phyloP scores from a whole-genome alignment of 192 early-diverging fungal genomes.

The Podochytrium sp. region DNA sequence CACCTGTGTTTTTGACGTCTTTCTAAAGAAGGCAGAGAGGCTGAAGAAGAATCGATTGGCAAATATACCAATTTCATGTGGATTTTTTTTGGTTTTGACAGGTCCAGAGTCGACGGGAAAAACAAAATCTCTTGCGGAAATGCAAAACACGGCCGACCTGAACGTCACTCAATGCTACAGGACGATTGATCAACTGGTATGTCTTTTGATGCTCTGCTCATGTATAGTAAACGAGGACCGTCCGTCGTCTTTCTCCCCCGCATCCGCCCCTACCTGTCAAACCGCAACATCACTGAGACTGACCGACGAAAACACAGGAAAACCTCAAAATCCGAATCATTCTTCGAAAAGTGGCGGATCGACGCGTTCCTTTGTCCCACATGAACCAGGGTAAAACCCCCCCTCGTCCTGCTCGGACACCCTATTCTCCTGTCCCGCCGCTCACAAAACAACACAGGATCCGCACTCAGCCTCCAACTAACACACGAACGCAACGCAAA shows the following conservation, averaged over 20 bases:
- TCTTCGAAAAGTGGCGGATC: constrained; percentile 22
- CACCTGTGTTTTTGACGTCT: too few species aligned
- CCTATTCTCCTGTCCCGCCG: too few species aligned
- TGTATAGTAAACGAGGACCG: not conserved
- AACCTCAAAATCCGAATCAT: constrained; percentile 23
- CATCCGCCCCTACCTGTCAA: not conserved
- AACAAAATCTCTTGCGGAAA: not conserved
- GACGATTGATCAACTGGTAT: constrained; percentile 24
- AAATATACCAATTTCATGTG: too few species aligned
- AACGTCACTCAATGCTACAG: constrained; percentile 21
- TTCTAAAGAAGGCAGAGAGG: too few species aligned
- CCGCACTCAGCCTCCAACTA: not conserved
- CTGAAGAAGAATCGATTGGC: too few species aligned
- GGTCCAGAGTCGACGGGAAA: not conserved
- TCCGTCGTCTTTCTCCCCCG: not conserved
- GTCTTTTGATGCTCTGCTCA: not conserved
- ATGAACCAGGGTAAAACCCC: constrained; percentile 4
- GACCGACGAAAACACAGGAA: constrained; percentile 13
- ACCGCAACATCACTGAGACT: not conserved
- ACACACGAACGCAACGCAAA: constrained; percentile 1
- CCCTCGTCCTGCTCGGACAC: not conserved
- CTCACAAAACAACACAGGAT: too few species aligned
- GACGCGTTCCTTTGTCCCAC: constrained; percentile 25
- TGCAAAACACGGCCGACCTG: constrained; percentile 1
- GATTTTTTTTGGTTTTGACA: too few species aligned